These are phyloP conservation scores for Ophiocordyceps camponoti-floridani DNA, from an alignment of 2,329 filamentous ascomycete species.

Conservation along the genomic window DNA sequence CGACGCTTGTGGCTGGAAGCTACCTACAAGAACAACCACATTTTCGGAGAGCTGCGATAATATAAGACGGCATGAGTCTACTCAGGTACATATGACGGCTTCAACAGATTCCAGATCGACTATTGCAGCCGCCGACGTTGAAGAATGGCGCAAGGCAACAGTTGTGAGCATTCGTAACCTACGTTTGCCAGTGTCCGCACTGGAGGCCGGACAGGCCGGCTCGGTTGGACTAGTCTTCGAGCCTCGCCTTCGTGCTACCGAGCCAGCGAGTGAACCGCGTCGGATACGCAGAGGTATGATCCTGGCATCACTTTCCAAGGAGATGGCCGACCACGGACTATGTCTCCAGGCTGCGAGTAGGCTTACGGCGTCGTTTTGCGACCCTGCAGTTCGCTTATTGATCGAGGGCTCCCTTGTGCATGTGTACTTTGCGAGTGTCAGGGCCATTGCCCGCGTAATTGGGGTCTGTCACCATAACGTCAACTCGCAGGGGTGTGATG, in stretches of 20 bases:
- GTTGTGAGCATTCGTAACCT: slow-evolving; percentile 81
- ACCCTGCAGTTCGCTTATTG: slow-evolving; percentile 43
- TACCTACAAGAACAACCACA: slow-evolving; percentile 25
- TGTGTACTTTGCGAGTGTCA: slow-evolving; percentile 73
- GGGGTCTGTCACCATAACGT: slow-evolving; percentile 21
- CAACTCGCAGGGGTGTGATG: not conserved
- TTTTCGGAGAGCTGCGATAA: slow-evolving; percentile 26
- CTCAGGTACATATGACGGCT: slow-evolving; percentile 33
- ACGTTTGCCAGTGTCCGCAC: slow-evolving; percentile 58
- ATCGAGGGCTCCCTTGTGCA: slow-evolving; percentile 54
- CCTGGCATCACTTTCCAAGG: slow-evolving; percentile 42
- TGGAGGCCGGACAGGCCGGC: slow-evolving; percentile 71
- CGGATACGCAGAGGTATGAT: slow-evolving; percentile 69
- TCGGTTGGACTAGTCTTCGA: slow-evolving; percentile 66
- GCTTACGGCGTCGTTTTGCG: slow-evolving; percentile 53
- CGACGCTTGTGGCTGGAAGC: slow-evolving; percentile 14
- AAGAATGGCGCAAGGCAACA: slow-evolving; percentile 63
- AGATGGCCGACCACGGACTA: slow-evolving; percentile 36
- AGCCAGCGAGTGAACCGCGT: slow-evolving; percentile 10
- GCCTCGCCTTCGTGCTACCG: slow-evolving; percentile 4
- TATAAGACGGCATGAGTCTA: slow-evolving; percentile 34
- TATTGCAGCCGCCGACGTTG: slow-evolving; percentile 29
- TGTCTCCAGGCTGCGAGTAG: slow-evolving; percentile 48
- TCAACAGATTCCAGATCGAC: slow-evolving; percentile 30
- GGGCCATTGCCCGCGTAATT: slow-evolving; percentile 60